phyloP scores from a whole-genome alignment of 768 basidiomycete species.

The Botryobasidium botryosum region DNA sequence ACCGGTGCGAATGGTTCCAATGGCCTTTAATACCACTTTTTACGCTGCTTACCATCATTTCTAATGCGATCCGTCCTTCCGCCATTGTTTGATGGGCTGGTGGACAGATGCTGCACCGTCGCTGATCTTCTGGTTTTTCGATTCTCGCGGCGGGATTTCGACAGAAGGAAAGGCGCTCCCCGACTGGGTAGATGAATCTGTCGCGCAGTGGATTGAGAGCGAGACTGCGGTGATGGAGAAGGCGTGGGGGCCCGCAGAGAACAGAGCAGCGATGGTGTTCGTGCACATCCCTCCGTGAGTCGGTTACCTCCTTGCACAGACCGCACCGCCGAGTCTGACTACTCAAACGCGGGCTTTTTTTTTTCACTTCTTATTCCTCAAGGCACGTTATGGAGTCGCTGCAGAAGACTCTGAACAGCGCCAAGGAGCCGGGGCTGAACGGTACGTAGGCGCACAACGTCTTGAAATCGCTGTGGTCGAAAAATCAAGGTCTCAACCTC shows the following conservation, averaged over 20 bases:
- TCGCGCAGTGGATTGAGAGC: conserved; percentile 40
- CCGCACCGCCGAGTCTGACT: background rate
- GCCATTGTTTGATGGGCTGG: too few relatives aligned
- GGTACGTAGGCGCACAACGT: conserved; percentile 21
- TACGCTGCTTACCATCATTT: background rate
- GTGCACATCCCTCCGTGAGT: conserved; percentile 57
- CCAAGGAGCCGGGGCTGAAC: conserved; percentile 27
- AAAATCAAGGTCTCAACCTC: conserved; percentile 17
- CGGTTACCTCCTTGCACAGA: background rate
- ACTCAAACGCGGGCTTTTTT: conserved; percentile 16
- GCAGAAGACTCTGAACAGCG: conserved; percentile 24
- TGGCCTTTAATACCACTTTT: background rate
- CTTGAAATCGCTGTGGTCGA: background rate
- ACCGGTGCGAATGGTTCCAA: conserved; percentile 4
- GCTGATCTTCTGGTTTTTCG: conserved; percentile 61
- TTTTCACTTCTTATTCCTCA: too few relatives aligned
- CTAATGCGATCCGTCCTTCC: background rate
- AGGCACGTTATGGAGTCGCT: conserved; percentile 12
- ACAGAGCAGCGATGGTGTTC: conserved; percentile 44
- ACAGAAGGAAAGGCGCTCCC: conserved; percentile 29
- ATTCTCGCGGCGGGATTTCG: conserved; percentile 47
- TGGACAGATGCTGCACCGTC: conserved; percentile 29
- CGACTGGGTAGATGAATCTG: conserved; percentile 52
- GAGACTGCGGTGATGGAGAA: conserved; percentile 38
- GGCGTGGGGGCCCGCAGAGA: conserved; percentile 38